Evolutionary conservation across 2,329 filamentous ascomycete genomes (phyloP).

Genomic region (Colletotrichum lupini): DNA sequence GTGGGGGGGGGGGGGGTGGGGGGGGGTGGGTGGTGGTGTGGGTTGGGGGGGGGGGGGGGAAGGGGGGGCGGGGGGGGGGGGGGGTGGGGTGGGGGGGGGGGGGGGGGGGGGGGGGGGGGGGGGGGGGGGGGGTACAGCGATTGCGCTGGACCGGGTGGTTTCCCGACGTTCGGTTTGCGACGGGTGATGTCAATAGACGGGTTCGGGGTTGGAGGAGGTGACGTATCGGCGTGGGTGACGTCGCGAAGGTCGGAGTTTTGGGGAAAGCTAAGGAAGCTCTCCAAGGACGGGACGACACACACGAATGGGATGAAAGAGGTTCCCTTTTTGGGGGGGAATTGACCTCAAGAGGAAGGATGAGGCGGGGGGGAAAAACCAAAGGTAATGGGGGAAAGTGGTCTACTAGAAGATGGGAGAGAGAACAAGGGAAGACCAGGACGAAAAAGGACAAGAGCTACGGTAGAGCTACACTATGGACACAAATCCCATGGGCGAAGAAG

Average conservation of each 20-base stretch:
- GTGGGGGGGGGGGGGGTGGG: no score
- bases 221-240: constrained; percentile 32
- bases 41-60: no score
- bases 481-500: constrained; percentile 4
- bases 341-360: not conserved
- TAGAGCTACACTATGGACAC: not conserved
- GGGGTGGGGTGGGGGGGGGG: no score
- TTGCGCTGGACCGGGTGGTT: not conserved
- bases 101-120: no score
- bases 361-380: not conserved
- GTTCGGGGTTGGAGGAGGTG: not conserved
- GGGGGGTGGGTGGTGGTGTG: no score
- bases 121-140: no score
- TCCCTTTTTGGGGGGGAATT: not conserved
- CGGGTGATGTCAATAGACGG: constrained; percentile 4
- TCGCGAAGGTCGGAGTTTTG: constrained; percentile 1
- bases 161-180: constrained; percentile 21
- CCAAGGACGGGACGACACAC: not conserved
- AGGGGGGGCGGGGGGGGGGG: no score
- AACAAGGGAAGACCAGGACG: not conserved
- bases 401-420: not conserved
- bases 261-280: constrained; percentile 17
- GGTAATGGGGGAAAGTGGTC: not conserved
- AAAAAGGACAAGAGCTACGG: not conserved
- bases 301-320: not conserved